Conservation (phyloP, 176 grass and related monocot species). For the Chloris gayana region DNA sequence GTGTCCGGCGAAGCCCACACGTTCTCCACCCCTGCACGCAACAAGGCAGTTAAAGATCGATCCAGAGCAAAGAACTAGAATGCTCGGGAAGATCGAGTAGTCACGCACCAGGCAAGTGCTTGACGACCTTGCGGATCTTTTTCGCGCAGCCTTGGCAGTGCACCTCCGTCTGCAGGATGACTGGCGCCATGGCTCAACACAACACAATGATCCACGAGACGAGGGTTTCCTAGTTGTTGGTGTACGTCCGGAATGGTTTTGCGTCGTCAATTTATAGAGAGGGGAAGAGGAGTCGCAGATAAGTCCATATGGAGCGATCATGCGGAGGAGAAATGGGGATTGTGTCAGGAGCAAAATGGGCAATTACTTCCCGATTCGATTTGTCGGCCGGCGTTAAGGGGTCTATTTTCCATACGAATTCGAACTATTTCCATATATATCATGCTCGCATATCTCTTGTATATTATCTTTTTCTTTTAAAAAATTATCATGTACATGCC, state of each 20-base stretch:
- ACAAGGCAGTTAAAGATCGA: background rate
- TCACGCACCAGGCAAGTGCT: background rate
- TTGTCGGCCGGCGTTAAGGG: background rate
- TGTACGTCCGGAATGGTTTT: background rate
- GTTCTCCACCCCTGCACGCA: slow-evolving; percentile 24
- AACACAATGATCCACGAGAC: background rate
- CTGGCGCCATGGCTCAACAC: slow-evolving; percentile 10
- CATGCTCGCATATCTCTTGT: background rate
- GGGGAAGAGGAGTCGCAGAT: background rate
- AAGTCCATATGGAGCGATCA: background rate
- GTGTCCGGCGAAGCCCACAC: background rate
- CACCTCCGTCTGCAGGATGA: slow-evolving; percentile 13
- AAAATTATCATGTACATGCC: background rate
- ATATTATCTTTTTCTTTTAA: too few species aligned
- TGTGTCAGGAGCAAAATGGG: background rate
- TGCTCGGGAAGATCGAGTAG: too few species aligned
- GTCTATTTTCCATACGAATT: background rate
- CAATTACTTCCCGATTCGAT: background rate
- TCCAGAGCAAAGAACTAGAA: too few species aligned
- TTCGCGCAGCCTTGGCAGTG: slow-evolving; percentile 10
- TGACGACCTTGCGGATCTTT: background rate
- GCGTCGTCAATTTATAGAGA: background rate
- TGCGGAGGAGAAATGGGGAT: slow-evolving; percentile 22
- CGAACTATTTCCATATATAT: background rate
- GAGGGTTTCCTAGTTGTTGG: background rate